Conservation (phyloP, 371 early-diverging fungal genomes). For the Haplosporangium sp. region DNA sequence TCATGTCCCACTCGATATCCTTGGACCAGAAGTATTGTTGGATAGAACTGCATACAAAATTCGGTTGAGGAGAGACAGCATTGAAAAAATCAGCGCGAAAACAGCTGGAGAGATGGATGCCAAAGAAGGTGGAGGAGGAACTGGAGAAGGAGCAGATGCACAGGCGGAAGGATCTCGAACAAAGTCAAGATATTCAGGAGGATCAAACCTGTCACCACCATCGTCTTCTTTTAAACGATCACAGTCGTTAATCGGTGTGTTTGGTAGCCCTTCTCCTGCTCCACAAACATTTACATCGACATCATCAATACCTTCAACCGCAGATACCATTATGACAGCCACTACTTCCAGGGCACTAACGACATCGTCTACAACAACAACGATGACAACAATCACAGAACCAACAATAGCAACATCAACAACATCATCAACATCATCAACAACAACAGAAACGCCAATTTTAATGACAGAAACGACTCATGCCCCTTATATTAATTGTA, state of each 20-base stretch:
- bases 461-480: constrained; percentile 10
- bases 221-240: neutral
- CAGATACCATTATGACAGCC: constrained; percentile 10
- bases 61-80: constrained; percentile 17
- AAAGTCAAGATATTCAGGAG: neutral
- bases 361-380: neutral
- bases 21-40: constrained; percentile 77
- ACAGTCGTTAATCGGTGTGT: neutral
- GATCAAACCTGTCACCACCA: neutral
- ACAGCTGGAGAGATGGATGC: constrained; percentile 31
- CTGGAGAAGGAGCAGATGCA: neutral
- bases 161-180: neutral
- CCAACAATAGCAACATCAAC: neutral
- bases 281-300: neutral
- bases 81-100: constrained; percentile 23
- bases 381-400: neutral
- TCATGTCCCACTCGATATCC: constrained; percentile 82
- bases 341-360: neutral
- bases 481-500: constrained; percentile 2
- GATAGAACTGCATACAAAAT: constrained; percentile 34
- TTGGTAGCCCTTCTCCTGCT: neutral
- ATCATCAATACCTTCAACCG: neutral
- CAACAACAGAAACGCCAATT: neutral
- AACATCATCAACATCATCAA: constrained; percentile 5
- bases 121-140: constrained; percentile 12